Evolutionary conservation across 1,139 yeast genomes (phyloP), one percentile per base, ranked within the genome.

Genomic region (Kurtzmaniella quercitrusa): DNA sequence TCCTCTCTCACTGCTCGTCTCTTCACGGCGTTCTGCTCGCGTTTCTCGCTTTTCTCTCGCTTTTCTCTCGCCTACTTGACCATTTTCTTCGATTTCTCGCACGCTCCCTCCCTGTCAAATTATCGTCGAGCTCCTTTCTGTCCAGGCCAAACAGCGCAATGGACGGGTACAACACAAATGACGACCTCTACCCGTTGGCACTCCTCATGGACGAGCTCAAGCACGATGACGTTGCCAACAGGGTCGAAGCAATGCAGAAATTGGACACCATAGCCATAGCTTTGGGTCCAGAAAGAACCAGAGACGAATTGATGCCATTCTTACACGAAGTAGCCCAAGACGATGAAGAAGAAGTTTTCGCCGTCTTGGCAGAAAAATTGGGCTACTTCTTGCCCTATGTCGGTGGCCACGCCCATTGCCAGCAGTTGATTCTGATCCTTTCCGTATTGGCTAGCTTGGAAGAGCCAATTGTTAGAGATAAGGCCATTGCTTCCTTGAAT

Each of bases 341-440:
- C 57, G 99, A 94, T 62, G 98, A 94, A 65, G 99, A 94, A 63
- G 99, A 94, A 65, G 96, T 94, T 8, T 84, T 93, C 64, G 89
- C 97, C 1, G 94, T 90, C 16, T 76, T 94, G 53, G 98, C 98
- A 3, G 87, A 85, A 53, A 93, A 91, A 68, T 70, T 94, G 54
- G 96, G 96, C 37, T 80, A 79, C 46, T 93, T 94, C 60, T 80
- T 91, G 34, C 95, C 96, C 53, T 59, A 70, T 51, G 81, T 94
- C 47, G 98, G 98, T 37, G 98, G 98, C 27, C 74, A 84, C 41
- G 80, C 83, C 53, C 75, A 82, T 63, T 87, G 93, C 38, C 81
- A 86, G 50, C 75, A 85, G 14, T 70, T 94, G 54, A 75, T 94
- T 49, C 91, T 93, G 39, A 87, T 91, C n/a, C 75, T 94, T 59